Evolutionary conservation across 257 asterid genomes (phyloP), one percentile per base, ranked within the genome.

Genomic region (Thymus quinquecostatus): DNA sequence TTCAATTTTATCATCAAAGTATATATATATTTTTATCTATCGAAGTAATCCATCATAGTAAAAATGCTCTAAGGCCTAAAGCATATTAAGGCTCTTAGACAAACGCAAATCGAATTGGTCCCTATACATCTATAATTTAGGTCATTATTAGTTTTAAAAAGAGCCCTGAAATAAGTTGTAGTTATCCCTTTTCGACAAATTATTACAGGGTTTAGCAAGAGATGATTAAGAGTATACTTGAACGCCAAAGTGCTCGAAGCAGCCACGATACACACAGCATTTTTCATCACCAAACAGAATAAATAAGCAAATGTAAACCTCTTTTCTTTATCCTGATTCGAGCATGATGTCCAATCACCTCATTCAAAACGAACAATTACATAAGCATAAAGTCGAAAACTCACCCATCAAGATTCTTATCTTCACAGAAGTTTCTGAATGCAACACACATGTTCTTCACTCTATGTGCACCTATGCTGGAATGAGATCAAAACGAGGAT

Each of bases 401-500:
- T 82, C 69, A 88, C 98, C 92, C 96, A 48, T 89, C 96, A 57
- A 80, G 82, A 73, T 83, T 85, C 73, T 84, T 80, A 60, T 84
- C 91, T 71, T 89, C 96, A 67, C 98, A 92, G 70, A 64, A 76
- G 82, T 79, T 80, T 63, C 89, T 83, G 84, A 92, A 86, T 64
- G 72, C 78, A 71, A 85, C 81, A 60, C 96, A 89, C 64, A 70
- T 57, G 62, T 84, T 79, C 88, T 82, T 87, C 73, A 89, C 94
- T 68, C 94, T 77, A 4, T 79, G 86, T 30, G 94, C 93, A 32
- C 96, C 96, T 65, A 89, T 77, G 80, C 96, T 89, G 96, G 36
- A 12, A 74, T 70, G 41, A 51, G 8, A 40, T 7, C 38, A 21
- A 56, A 14, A 14, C 50, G 30, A 38, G 13, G 45, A 62, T 40